Evolutionary conservation across 2,329 filamentous ascomycete species (phyloP), one percentile per base, ranked within the genome.

Genomic region (Pseudopithomyces chartarum): DNA sequence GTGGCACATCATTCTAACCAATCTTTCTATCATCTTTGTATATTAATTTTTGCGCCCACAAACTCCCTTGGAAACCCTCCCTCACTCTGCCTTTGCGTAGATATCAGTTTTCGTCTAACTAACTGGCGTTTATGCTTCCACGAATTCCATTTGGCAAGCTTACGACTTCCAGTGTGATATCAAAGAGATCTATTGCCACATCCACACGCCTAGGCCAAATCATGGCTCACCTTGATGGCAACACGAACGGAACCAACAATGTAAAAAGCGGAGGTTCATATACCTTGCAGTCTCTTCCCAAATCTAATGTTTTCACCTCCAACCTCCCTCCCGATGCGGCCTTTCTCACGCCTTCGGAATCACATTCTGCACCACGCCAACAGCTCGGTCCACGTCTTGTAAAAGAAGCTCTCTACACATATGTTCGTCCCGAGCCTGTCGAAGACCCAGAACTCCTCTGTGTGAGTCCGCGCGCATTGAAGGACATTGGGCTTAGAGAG

Each of bases 391-490:
- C 95, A 15, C 89, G 93, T 47, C 83, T 92, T 74, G 95, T 99
- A 39, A 91, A 89, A 71, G 86, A 88, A 57, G 94, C 95, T 3
- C 78, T 94, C 49, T 99, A 91, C 78, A 96, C 93, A 8, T 99
- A 89, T 82, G 92, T 99, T 19, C 87, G 92, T 3, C 95, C 95
- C 0, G 90, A 94, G 67, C 77, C 82, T 19, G 84, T 87, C 23
- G 81, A 87, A 60, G 84, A 89, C 20, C 86, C 92, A 0, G 91
- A 97, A 70, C 81, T 99, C 15, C 83, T 98, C 1, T 90, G 86
- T 6, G 88, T 96, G 1, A 97, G 92, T 60, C 84, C 86, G 2
- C 86, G 86, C 1, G 94, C 93, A 0, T 81, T 98, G 78, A 82
- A 82, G 49, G 92, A 97, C 67, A 80, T 99, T n/a, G 90, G 91